Evolutionary conservation across 768 basidiomycete species (phyloP).

Genomic region (Tricholoma terreum): DNA sequence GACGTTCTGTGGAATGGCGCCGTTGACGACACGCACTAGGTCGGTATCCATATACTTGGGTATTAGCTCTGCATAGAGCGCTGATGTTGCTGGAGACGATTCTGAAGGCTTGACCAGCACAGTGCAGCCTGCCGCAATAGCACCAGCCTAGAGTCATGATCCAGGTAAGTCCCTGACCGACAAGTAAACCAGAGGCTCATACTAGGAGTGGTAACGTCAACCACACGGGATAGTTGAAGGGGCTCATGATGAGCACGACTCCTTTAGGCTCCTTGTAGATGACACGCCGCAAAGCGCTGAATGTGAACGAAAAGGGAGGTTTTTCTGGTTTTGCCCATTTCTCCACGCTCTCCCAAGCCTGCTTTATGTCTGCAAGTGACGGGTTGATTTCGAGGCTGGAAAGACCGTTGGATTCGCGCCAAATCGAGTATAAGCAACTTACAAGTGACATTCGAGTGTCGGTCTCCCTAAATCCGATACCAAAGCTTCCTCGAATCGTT

Average conservation of each 20-base stretch:
- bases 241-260: slow-evolving; percentile 62
- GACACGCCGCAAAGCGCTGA: slow-evolving; percentile 55
- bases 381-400: slow-evolving; percentile 59
- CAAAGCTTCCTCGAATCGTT: slow-evolving; percentile 58
- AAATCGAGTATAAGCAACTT: slow-evolving; percentile 4
- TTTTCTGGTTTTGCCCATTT: slow-evolving; percentile 71
- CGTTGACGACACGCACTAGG: slow-evolving; percentile 66
- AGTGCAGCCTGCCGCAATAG: slow-evolving; percentile 77
- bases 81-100: slow-evolving; percentile 48
- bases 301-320: slow-evolving; percentile 54
- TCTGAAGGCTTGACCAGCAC: slow-evolving; percentile 79
- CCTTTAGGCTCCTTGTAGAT: slow-evolving; percentile 79
- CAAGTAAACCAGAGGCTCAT: slow-evolving; percentile 15
- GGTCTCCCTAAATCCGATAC: slow-evolving; percentile 63
- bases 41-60: slow-evolving; percentile 74
- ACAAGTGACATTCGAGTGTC: slow-evolving; percentile 53
- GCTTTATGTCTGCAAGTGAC: slow-evolving; percentile 48
- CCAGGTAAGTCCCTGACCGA: not conserved
- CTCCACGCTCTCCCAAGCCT: slow-evolving; percentile 60
- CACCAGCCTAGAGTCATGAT: slow-evolving; percentile 44
- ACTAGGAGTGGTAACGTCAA: slow-evolving; percentile 58
- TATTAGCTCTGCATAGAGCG: slow-evolving; percentile 63
- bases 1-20: slow-evolving; percentile 61
- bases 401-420: not conserved
- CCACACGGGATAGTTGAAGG: slow-evolving; percentile 76